These are phyloP conservation scores for Cercospora sesami DNA, from an alignment of 2,329 filamentous ascomycete species.

Conservation along the genomic window DNA sequence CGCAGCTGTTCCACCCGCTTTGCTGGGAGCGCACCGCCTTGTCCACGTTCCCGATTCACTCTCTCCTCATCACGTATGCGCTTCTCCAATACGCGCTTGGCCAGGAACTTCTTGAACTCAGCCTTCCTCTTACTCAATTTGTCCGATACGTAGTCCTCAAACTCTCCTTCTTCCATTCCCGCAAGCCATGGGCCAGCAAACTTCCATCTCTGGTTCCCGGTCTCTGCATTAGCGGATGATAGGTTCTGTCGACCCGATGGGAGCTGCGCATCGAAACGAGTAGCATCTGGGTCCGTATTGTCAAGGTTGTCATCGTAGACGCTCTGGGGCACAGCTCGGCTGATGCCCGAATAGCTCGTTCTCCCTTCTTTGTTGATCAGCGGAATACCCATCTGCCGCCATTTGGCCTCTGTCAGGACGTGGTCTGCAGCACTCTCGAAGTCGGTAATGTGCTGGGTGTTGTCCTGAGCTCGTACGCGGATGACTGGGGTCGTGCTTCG, in stretches of 20 bases:
- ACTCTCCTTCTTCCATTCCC: constrained; percentile 57
- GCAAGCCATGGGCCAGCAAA: constrained; percentile 60
- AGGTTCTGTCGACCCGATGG: background rate
- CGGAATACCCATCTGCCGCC: constrained; percentile 75
- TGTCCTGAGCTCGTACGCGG: constrained; percentile 76
- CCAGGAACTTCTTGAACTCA: constrained; percentile 38
- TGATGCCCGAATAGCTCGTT: constrained; percentile 24
- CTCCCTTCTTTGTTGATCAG: constrained; percentile 54
- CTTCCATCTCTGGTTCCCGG: constrained; percentile 53
- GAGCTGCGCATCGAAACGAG: background rate
- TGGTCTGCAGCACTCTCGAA: constrained; percentile 82
- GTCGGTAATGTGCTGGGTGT: constrained; percentile 84
- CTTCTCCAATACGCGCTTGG: constrained; percentile 27
- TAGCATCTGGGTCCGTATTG: constrained; percentile 42
- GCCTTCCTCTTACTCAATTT: constrained; percentile 41
- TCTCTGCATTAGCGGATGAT: background rate
- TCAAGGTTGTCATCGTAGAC: constrained; percentile 48
- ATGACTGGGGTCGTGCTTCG: constrained; percentile 72
- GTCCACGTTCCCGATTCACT: constrained; percentile 23
- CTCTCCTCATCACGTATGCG: constrained; percentile 27
- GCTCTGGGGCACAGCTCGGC: constrained; percentile 28
- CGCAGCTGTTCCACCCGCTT: constrained; percentile 20
- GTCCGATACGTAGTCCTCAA: constrained; percentile 50
- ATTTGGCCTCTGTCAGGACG: constrained; percentile 77
- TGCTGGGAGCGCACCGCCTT: constrained; percentile 15